Percentiles rank a stretch among this genome's conserved stretches.
phyloP scores from a whole-genome alignment of 176 grass and related monocot species.

The Musa troglodytarum region DNA sequence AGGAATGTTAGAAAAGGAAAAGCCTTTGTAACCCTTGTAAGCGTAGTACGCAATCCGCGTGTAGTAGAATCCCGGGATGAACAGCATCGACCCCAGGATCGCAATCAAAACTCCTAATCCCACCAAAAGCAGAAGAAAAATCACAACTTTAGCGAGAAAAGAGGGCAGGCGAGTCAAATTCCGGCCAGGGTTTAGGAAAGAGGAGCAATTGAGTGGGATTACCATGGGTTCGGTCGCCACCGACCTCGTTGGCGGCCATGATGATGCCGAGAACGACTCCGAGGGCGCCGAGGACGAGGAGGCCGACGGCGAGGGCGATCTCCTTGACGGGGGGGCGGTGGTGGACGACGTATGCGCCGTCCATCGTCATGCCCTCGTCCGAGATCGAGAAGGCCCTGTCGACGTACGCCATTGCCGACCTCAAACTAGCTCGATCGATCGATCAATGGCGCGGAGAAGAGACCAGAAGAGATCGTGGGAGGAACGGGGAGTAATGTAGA shows the following conservation, averaged over 20 bases:
- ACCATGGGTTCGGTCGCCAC: constrained; percentile 81
- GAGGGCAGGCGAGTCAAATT: background rate
- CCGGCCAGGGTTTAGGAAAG: background rate
- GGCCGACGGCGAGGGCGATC: constrained; percentile 80
- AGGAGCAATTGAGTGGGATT: constrained; percentile 8
- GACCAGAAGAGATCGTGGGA: background rate
- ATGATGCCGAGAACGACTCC: constrained; percentile 41
- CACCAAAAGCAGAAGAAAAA: background rate
- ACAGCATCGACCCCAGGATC: constrained; percentile 75
- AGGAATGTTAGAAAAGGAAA: constrained; percentile 90
- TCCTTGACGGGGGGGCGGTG: constrained; percentile 73
- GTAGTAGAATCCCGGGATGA: constrained; percentile 97
- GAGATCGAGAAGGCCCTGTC: constrained; percentile 94
- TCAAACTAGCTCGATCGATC: background rate
- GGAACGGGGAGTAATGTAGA: background rate
- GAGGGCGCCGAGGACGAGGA: constrained; percentile 69
- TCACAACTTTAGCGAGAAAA: background rate
- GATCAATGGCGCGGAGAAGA: no score
- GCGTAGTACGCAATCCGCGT: constrained; percentile 87
- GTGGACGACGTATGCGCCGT: constrained; percentile 34
- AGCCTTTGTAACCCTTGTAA: constrained; percentile 86
- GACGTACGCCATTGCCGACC: constrained; percentile 69
- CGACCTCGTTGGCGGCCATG: constrained; percentile 74
- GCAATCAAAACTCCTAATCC: constrained; percentile 72
- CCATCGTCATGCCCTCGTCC: constrained; percentile 81